Evolutionary conservation across 495 filamentous ascomycete genomes (phyloP).

Genomic region (Filosporella fistucella): DNA sequence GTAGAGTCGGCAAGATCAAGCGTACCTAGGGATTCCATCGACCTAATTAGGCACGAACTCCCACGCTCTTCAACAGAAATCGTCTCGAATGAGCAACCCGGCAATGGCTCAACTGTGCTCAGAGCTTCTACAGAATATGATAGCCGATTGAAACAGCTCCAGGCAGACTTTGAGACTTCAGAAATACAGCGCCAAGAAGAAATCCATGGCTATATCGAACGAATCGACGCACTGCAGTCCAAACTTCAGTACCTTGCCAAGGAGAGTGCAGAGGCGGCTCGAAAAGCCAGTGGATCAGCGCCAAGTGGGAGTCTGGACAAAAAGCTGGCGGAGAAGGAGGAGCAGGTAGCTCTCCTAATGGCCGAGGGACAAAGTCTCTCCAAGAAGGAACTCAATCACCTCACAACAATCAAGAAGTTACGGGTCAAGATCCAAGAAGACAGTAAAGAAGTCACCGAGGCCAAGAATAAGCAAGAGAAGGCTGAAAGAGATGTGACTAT

Average conservation of each 20-base stretch:
- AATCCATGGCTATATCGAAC: constrained; percentile 74
- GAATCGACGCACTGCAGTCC: constrained; percentile 86
- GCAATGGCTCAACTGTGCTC: neutral
- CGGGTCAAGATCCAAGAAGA: constrained; percentile 54
- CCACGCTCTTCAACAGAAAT: constrained; percentile 6
- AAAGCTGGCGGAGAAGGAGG: constrained; percentile 82
- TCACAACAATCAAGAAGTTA: constrained; percentile 79
- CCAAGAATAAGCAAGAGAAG: constrained; percentile 61
- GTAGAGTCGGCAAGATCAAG: constrained; percentile 16
- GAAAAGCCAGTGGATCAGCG: constrained; percentile 54
- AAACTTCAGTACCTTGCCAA: constrained; percentile 85
- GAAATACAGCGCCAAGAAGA: constrained; percentile 72
- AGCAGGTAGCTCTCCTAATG: constrained; percentile 82
- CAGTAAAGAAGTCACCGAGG: constrained; percentile 59
- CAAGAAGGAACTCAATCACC: constrained; percentile 76
- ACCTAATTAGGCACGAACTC: constrained; percentile 5
- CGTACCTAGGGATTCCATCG: constrained; percentile 19
- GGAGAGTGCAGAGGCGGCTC: constrained; percentile 68
- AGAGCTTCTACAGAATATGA: constrained; percentile 20
- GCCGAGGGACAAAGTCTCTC: constrained; percentile 90
- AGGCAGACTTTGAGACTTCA: constrained; percentile 52
- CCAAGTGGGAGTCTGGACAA: constrained; percentile 63
- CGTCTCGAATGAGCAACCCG: neutral
- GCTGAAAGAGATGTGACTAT: constrained; percentile 57
- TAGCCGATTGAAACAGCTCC: constrained; percentile 39